Evolutionary conservation across 2,329 filamentous ascomycete genomes (phyloP), one percentile per base, ranked within the genome.

Genomic region (Colletotrichum sojae): DNA sequence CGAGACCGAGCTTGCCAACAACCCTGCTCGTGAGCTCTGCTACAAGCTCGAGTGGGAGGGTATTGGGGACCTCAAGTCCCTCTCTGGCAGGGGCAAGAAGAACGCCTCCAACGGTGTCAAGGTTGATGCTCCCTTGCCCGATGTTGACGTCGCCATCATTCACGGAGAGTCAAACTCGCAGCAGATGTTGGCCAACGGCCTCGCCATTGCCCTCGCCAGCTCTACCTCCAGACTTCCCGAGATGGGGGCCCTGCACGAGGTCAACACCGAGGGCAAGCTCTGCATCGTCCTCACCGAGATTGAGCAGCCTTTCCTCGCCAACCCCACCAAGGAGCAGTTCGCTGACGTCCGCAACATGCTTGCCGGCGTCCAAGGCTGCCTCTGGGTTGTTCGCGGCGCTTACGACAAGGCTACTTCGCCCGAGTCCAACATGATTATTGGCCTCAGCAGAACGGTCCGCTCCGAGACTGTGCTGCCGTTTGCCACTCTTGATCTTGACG

Each of bases 401-500:
- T 83, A 81, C 62, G 75, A 75, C 16, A 76, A 76, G 36, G 78
- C 78, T 5, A 69, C 75, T 12, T 79, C 76, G 68, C 83, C 78
- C 3, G 77, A 82, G 53, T 73, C 79, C 57, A 84, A 84, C 73
- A 82, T 86, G 77, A 76, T 84, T 0, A 78, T 80, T 9, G 84
- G 84, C 36, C 75, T 86, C 3, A 79, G 82, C 66, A 78, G 84
- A 39, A 82, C 81, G 1, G 77, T 86, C 22, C 83, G 84, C 1
- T 85, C 84, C 1, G 84, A 86, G 71, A 81, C 82, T 1, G 78
- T 79, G 25, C 80, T 84, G 55, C 78, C 78, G 13, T 82, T 83
- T 16, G 82, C 82, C 1, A 84, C 81, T 1, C 75, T 87, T 0
- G 84, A 86, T 56, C 75, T 86, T 1, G 82, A 86, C 40, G 79